Conservation (phyloP, 2,329 filamentous ascomycete species). For the Orbilia quercus region DNA sequence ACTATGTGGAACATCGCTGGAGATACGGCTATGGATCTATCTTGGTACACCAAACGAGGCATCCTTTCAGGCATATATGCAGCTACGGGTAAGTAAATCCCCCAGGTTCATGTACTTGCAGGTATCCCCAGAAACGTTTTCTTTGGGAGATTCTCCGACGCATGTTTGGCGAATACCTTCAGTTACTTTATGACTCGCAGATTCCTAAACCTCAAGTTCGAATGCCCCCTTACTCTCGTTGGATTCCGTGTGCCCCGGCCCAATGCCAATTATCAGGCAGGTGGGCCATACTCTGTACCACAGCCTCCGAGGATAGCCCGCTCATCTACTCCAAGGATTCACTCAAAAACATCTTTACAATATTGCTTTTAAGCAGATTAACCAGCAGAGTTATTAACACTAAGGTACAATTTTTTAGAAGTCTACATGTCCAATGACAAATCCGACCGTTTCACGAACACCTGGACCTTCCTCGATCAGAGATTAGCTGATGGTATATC, state of each 20-base stretch:
- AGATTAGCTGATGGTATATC: slow-evolving; percentile 76
- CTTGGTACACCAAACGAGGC: slow-evolving; percentile 84
- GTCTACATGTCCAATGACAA: slow-evolving; percentile 93
- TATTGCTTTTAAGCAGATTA: background rate
- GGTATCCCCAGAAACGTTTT: slow-evolving; percentile 14
- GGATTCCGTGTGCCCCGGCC: slow-evolving; percentile 41
- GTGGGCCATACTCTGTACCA: slow-evolving; percentile 23
- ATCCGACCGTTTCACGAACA: slow-evolving; percentile 78
- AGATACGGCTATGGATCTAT: slow-evolving; percentile 81
- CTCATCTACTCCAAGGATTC: background rate
- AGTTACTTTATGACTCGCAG: slow-evolving; percentile 50
- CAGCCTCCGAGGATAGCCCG: slow-evolving; percentile 20
- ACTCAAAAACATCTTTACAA: slow-evolving; percentile 4
- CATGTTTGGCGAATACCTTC: slow-evolving; percentile 36
- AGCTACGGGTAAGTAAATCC: slow-evolving; percentile 64
- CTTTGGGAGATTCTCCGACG: slow-evolving; percentile 17
- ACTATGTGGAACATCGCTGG: slow-evolving; percentile 91
- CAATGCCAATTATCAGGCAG: slow-evolving; percentile 37
- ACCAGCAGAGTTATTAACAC: slow-evolving; percentile 12
- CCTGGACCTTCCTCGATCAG: slow-evolving; percentile 80
- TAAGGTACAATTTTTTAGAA: slow-evolving; percentile 68
- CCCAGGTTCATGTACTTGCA: slow-evolving; percentile 28
- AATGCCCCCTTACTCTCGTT: slow-evolving; percentile 27
- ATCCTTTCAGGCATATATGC: slow-evolving; percentile 76
- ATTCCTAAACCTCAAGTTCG: slow-evolving; percentile 28